Base-by-base conservation (phyloP, 2,329 filamentous ascomycete genomes). In the Gnomoniopsis sp. region DNA sequence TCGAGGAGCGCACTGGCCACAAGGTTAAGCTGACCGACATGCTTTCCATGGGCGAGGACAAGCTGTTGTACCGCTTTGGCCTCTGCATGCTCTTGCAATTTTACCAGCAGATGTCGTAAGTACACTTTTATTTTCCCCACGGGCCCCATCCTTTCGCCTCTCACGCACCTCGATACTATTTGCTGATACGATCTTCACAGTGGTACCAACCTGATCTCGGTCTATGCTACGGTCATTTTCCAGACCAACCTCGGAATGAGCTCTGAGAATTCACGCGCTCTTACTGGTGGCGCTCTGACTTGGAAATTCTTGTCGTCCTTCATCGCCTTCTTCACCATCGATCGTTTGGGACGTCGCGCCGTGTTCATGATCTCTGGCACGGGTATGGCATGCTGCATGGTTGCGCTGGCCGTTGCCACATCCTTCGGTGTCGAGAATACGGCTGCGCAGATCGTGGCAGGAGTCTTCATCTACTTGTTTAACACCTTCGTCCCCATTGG, bases 401-500 rank as follows among this genome's bases (percentile, higher is more conserved):
- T 79, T 6, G 74, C 77, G 3, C 72, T 86, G 11, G 79, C 81
- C 3, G 73, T 84, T 36, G 74, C 78, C 6, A 83, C 79, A 3
- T 81, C 75, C 21, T 79, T 77, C 65, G 74, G 77, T 14, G 71
- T 69, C 34, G 67, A 69, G 15, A 80, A 81, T 68, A 72, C 71
- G 2, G 60, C 72, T 1, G 76, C 82, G 2, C 75, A 80, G 60
- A 77, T 84, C 46, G 77, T 75, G 0, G 80, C 79, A 0, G 80
- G 79, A 0, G 75, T 81, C 62, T 84, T 84, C 68, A 76, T 86
- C 51, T 86, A 82, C 69, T 68, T 83, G 49, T 87, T 83, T 73
- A 82, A 85, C 69, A 82, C 79, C 64, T 85, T 86, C 69, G 80
- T 84, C 48, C 81, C 80, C 0, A 80, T 85, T 58, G 83, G 82